Evolutionary conservation across 1,284 basidiomycete genomes (phyloP), one percentile per base, ranked within the genome.

Genomic region (Crepidotus sp.): DNA sequence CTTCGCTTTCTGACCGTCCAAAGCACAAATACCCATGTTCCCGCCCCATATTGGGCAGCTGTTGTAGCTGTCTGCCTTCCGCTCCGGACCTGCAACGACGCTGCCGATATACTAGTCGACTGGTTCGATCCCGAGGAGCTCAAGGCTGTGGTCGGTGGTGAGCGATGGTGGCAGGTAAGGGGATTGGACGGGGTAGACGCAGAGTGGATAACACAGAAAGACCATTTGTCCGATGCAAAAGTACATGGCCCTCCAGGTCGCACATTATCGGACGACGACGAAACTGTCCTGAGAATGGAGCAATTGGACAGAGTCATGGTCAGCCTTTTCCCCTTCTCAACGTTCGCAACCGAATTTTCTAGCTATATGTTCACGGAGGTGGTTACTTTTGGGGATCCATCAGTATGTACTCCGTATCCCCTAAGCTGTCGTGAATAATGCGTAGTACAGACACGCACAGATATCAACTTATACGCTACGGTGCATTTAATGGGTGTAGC

Each of bases 111-210:
- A n/a, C 68, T 95, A 7, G 76, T 88, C 27, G 65, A 80, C 31
- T 89, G 84, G 61, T 80, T 95, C 37, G 83, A 85, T 1, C 74
- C 80, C 6, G 79, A 80, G 30, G 80, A 82, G 49, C 69, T 90
- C 34, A 74, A 76, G 56, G 66, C 69, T 37, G 72, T 90, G 11
- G 81, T 88, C 3, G 88, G 88, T 17, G 88, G 88, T 3, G 77
- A 78, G 42, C 71, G 79, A 43, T 92, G 88, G 89, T 92, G 89
- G 89, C 87, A 87, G 59, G 76, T 87, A n/a, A 68, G 77, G 31
- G 76, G 77, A 13, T 56, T 80, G 26, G 72, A 76, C 45, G 81
- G 80, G 15, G 59, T 86, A 1, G 83, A 88, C 46, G 80, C 68
- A 3, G 88, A 92, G 61, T 91, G 88, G 88, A 80, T 92, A 40